Conservation (phyloP, 139 green algal species). For the Pleodorina starrii region DNA sequence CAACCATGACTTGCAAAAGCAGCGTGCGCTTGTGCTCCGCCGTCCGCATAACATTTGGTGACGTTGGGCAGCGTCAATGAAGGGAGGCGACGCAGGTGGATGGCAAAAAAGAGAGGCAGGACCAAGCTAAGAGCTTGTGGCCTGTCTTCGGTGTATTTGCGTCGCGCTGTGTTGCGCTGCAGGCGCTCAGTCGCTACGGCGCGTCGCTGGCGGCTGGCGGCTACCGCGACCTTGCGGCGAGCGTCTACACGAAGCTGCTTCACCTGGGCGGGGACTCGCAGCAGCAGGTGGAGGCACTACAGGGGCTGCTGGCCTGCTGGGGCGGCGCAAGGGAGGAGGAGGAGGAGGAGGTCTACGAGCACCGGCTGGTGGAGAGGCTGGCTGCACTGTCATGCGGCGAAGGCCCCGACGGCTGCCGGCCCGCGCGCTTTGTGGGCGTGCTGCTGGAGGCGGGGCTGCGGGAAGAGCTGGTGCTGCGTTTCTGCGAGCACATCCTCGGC, state of each 20-base stretch:
- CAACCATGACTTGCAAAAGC: no score
- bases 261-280: slow-evolving; percentile 43
- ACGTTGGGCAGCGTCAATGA: no score
- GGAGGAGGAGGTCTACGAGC: neutral
- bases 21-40: no score
- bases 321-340: slow-evolving; percentile 10
- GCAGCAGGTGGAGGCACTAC: slow-evolving; percentile 69
- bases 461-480: slow-evolving; percentile 30
- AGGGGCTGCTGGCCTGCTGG: slow-evolving; percentile 67
- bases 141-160: no score
- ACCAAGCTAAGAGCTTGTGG: no score
- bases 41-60: no score
- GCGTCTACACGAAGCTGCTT: slow-evolving; percentile 66
- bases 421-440: slow-evolving; percentile 34
- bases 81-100: no score
- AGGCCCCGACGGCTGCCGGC: slow-evolving; percentile 6
- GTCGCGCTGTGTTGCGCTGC: no score
- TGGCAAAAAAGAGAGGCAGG: no score
- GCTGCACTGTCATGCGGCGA: slow-evolving; percentile 22
- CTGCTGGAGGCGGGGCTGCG: slow-evolving; percentile 12
- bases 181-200: slow-evolving; percentile 6
- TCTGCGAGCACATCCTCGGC: slow-evolving; percentile 46
- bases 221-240: slow-evolving; percentile 45
- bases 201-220: neutral
- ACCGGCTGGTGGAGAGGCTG: slow-evolving; percentile 39